These are phyloP conservation scores for Penicillium canescens DNA, from an alignment of 495 filamentous ascomycete genomes.

Conservation along the genomic window DNA sequence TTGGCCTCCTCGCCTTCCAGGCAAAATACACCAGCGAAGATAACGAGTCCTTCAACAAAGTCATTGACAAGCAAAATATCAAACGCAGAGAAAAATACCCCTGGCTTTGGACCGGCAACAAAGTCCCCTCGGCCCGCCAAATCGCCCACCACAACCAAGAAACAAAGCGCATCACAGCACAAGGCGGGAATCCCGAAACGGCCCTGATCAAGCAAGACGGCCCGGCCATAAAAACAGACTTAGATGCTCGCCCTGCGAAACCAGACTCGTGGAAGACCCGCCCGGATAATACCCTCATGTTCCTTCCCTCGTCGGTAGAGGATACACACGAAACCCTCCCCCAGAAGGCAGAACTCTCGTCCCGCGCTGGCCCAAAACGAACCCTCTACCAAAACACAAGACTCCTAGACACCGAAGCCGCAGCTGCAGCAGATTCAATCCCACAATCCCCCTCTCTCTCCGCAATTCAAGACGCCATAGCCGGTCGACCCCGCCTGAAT, in stretches of 20 bases:
- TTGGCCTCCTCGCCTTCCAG: conserved; percentile 84
- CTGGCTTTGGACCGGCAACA: conserved; percentile 88
- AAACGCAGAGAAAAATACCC: conserved; percentile 78
- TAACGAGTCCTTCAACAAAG: conserved; percentile 91
- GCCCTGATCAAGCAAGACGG: conserved; percentile 18
- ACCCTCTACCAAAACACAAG: conserved; percentile 85
- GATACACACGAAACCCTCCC: conserved; percentile 63
- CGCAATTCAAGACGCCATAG: conserved; percentile 82
- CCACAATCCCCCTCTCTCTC: conserved; percentile 82
- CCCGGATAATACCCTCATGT: conserved; percentile 88
- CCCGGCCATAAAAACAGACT: conserved; percentile 52
- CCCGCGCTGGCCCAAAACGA: conserved; percentile 72
- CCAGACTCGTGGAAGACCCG: conserved; percentile 74
- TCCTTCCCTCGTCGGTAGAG: conserved; percentile 67
- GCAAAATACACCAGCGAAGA: conserved; percentile 94
- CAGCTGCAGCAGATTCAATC: conserved; percentile 37
- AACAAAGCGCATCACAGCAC: conserved; percentile 55
- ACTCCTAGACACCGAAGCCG: conserved; percentile 40
- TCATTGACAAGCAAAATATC: conserved; percentile 88
- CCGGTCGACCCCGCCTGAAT: conserved; percentile 63
- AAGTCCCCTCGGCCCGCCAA: conserved; percentile 82
- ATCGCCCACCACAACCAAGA: conserved; percentile 76
- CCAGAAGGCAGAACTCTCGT: conserved; percentile 67
- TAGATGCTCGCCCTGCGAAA: conserved; percentile 71
- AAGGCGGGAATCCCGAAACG: conserved; percentile 47